Evolutionary conservation across 1,284 basidiomycete species (phyloP).

Genomic region (Lignosus rhinocerotis): DNA sequence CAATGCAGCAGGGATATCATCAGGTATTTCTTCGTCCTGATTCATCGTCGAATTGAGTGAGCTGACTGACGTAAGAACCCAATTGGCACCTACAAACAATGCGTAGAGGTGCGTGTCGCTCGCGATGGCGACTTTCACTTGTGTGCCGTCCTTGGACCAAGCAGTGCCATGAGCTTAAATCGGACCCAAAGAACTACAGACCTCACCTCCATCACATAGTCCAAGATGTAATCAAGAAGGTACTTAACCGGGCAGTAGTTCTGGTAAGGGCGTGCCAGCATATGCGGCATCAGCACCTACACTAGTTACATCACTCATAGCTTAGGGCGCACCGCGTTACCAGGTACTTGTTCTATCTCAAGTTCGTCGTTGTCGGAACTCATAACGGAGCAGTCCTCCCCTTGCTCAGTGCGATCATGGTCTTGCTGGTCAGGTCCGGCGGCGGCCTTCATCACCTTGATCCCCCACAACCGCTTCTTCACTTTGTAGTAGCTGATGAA

Average conservation of each 20-base stretch:
- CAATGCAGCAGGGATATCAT: slow-evolving; percentile 22
- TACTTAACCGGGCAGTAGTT: slow-evolving; percentile 20
- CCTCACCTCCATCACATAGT: slow-evolving; percentile 16
- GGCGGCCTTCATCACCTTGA: slow-evolving; percentile 15
- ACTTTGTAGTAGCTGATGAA: slow-evolving; percentile 29
- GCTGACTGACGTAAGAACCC: neutral
- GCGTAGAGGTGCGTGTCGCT: slow-evolving; percentile 22
- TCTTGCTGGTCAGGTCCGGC: slow-evolving; percentile 17
- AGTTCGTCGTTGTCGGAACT: neutral
- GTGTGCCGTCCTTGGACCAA: slow-evolving; percentile 4
- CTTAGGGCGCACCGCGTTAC: neutral
- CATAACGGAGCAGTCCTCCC: neutral
- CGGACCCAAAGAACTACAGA: neutral
- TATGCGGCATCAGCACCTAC: too few relatives aligned
- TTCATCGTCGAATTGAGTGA: neutral
- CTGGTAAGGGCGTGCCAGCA: neutral
- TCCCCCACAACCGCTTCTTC: slow-evolving; percentile 18
- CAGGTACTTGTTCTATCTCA: neutral
- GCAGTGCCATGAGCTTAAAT: neutral
- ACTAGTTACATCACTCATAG: too few relatives aligned
- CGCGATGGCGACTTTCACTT: slow-evolving; percentile 22
- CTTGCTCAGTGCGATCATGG: slow-evolving; percentile 1
- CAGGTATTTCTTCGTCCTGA: slow-evolving; percentile 19
- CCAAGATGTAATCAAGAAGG: slow-evolving; percentile 23
- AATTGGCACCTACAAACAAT: slow-evolving; percentile 9